Conservation (phyloP, 75 land plant genomes). For the Pseudotsuga menziesii region DNA sequence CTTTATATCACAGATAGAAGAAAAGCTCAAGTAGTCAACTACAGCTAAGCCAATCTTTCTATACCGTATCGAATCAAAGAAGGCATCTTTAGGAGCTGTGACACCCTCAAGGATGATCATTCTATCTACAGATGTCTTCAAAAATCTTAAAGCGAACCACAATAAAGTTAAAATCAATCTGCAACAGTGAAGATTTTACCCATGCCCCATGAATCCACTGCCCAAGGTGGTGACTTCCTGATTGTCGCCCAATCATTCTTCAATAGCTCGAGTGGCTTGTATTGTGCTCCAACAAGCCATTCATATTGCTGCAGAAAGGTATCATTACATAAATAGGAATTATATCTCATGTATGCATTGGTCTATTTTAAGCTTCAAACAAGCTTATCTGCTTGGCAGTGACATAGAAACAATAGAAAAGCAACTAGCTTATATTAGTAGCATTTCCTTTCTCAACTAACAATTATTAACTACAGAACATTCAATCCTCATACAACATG, state of each 20-base stretch:
- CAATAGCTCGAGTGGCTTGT: slow-evolving; percentile 79
- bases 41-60: no score
- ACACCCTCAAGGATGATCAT: no score
- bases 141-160: background rate
- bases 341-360: no score
- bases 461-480: background rate
- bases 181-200: slow-evolving; percentile 40
- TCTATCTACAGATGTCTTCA: background rate
- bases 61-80: no score
- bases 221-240: slow-evolving; percentile 95
- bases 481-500: background rate
- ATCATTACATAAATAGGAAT: no score
- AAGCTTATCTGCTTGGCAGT: background rate
- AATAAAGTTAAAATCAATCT: background rate
- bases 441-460: background rate
- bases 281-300: slow-evolving; percentile 92
- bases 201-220: slow-evolving; percentile 99
- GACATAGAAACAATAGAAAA: background rate
- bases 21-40: no score
- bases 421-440: background rate
- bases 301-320: slow-evolving; percentile 72
- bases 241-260: slow-evolving; percentile 88
- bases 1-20: no score
- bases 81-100: no score
- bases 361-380: no score